phyloP scores from a whole-genome alignment of 1,284 basidiomycete species.

The Apiotrichum akiyoshidainum region DNA sequence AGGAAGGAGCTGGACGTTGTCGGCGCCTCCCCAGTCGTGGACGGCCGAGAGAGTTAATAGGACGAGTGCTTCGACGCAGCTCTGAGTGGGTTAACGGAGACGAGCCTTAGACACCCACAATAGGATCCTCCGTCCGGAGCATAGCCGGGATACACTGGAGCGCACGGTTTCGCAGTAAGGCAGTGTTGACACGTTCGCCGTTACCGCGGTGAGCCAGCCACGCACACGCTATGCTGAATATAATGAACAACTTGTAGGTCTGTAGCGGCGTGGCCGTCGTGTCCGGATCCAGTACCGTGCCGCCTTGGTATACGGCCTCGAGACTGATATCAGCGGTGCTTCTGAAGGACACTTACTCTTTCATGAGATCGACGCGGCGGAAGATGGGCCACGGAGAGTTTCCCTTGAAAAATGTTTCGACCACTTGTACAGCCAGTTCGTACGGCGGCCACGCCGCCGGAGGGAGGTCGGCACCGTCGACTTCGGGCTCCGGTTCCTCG shows the following conservation, averaged over 20 bases:
- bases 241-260: constrained; percentile 10
- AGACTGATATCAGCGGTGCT: background rate
- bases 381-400: constrained; percentile 9
- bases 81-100: background rate
- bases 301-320: constrained; percentile 1
- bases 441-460: constrained; percentile 12
- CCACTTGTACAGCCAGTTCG: constrained; percentile 7
- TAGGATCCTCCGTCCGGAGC: constrained; percentile 9
- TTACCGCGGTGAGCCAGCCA: constrained; percentile 6
- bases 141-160: constrained; percentile 2
- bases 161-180: constrained; percentile 8
- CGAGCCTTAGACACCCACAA: background rate
- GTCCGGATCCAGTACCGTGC: background rate
- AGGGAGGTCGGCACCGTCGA: background rate
- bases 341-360: background rate
- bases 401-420: constrained; percentile 7
- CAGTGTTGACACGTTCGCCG: constrained; percentile 11
- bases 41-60: constrained; percentile 6
- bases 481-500: background rate
- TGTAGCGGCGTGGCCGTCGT: constrained; percentile 7
- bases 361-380: constrained; percentile 5
- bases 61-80: constrained; percentile 2
- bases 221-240: constrained; percentile 5
- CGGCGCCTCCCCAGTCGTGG: constrained; percentile 13
- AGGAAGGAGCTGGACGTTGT: background rate